Evolutionary conservation across 2,329 filamentous ascomycete species (phyloP).

Genomic region (Aspergillus tanneri): DNA sequence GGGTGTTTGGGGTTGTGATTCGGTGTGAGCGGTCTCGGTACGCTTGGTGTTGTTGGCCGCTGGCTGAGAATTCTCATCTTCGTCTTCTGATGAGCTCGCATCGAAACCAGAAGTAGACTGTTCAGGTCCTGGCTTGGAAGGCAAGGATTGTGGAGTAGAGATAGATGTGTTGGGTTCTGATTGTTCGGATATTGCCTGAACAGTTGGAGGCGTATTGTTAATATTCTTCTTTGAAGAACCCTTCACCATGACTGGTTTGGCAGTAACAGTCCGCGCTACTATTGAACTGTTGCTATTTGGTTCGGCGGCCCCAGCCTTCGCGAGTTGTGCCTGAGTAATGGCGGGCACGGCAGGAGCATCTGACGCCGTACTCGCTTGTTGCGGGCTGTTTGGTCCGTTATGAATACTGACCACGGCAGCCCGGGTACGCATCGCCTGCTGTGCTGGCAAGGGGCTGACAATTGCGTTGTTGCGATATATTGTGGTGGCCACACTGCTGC

Average conservation of each 20-base stretch:
- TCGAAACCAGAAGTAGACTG: constrained; percentile 34
- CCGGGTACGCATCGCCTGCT: constrained; percentile 82
- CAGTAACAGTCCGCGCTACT: constrained; percentile 45
- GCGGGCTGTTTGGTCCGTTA: constrained; percentile 59
- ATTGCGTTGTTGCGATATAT: constrained; percentile 91
- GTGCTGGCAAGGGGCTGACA: constrained; percentile 73
- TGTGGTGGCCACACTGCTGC: constrained; percentile 78
- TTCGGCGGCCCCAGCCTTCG: constrained; percentile 38
- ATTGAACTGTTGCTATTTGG: constrained; percentile 41
- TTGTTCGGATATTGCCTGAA: constrained; percentile 22
- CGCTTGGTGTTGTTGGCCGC: constrained; percentile 15
- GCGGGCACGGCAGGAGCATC: constrained; percentile 69
- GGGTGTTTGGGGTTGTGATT: constrained; percentile 21
- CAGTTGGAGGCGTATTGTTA: constrained; percentile 20
- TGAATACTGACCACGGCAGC: constrained; percentile 93
- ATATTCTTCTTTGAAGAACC: constrained; percentile 35
- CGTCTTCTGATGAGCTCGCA: constrained; percentile 35
- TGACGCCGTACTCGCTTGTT: constrained; percentile 20
- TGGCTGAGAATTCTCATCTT: constrained; percentile 17
- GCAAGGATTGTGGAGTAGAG: constrained; percentile 17
- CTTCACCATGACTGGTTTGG: constrained; percentile 48
- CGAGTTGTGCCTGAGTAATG: constrained; percentile 56
- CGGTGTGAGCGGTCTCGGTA: constrained; percentile 22
- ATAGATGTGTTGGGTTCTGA: constrained; percentile 14
- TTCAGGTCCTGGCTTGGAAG: constrained; percentile 18